Percentiles rank a stretch among this genome's conserved stretches.
These are phyloP conservation scores for Colletotrichum coccodes DNA, from an alignment of 2,329 filamentous ascomycete genomes.

Conservation along the genomic window DNA sequence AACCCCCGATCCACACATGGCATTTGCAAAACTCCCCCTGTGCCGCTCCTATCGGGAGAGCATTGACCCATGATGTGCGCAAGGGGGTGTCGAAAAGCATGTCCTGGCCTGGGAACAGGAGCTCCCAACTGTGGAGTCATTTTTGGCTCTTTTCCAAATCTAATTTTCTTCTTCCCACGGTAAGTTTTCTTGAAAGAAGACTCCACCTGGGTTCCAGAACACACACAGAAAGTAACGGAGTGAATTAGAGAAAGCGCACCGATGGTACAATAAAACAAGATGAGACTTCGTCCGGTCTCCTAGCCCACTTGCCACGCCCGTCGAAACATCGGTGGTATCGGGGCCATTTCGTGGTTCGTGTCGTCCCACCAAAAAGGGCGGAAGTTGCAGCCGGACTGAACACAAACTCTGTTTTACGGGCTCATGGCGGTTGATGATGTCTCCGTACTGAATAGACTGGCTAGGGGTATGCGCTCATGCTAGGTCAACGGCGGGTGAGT, in stretches of 20 bases:
- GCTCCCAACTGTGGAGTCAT: slow-evolving; percentile 1
- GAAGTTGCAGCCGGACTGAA: not conserved
- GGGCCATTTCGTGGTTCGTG: slow-evolving; percentile 1
- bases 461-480: not conserved
- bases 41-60: not conserved
- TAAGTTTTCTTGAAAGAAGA: not conserved
- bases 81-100: not conserved
- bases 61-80: slow-evolving; percentile 18
- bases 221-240: not conserved
- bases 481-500: not conserved
- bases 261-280: slow-evolving; percentile 1
- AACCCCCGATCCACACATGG: not conserved
- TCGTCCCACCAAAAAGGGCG: not conserved
- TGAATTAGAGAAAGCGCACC: not conserved
- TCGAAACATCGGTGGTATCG: slow-evolving; percentile 23
- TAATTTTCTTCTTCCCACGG: not conserved
- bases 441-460: not conserved
- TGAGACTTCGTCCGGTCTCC: slow-evolving; percentile 12
- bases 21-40: not conserved
- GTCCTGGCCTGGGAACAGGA: not conserved
- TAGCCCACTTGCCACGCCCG: not conserved
- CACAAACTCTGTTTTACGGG: slow-evolving; percentile 6
- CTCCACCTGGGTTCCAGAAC: not conserved
- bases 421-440: not conserved
- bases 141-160: not conserved